Evolutionary conservation across 2,329 filamentous ascomycete genomes (phyloP), one percentile per base, ranked within the genome.

Genomic region (Aspergillus versicolor): DNA sequence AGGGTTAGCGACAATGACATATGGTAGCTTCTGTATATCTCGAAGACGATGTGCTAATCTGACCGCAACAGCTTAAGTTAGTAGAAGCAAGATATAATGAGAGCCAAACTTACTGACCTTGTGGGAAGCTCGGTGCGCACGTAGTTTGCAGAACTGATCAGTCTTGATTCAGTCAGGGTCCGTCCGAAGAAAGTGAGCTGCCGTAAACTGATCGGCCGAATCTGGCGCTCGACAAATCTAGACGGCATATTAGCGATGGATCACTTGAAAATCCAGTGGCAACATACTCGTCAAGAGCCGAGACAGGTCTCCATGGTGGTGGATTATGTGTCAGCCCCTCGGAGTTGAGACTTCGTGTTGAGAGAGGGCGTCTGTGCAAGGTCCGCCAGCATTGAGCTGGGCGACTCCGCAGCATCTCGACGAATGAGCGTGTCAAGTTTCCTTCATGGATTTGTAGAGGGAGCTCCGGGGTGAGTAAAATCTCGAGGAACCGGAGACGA

Each of bases 101-200:
- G 47, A 27, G 27, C 12, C 5, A 40, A 3, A 11, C 24, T n/a
- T 43, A 67, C 77, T 59, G 73, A 89, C 88, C 90, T 84, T 6
- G 90, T 94, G 6, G 93, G 93, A 52, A 99, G 84, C 78, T 99
- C 94, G 5, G 92, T 92, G 57, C 94, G 89, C 52, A 97, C 92
- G 80, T 99, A 99, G 77, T 99, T 99, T 60, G 94, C 94, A 43
- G 92, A 97, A 77, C 90, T 92, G 65, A 99, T 85, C 60, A 99
- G 82, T 57, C 95, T 88, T 51, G 87, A 83, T 76, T 97, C 92
- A 47, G 92, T 97, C 71, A 99, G 79, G 21, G 92, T 95, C 47
- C 94, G 88, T 30, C 94, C 94, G 75, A 97, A 99, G 68, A 97
- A 95, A 78, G 96, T 97, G 68, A 99, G 84, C 77, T 97, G 94